Base-by-base conservation (phyloP, 208 protist genomes). In the Trichomonas vaginalis region DNA sequence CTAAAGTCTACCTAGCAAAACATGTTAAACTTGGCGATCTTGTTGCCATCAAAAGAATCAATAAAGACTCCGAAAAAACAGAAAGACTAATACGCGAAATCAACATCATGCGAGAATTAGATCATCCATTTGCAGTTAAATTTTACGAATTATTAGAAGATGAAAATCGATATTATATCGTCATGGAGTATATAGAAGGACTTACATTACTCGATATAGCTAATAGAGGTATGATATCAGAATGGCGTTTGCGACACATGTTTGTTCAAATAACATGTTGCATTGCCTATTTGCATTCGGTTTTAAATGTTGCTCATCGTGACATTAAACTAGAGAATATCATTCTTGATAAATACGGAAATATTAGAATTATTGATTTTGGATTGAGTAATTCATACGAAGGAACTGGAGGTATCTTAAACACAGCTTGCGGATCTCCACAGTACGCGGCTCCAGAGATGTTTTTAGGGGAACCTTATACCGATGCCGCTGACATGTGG, bases 111-210 rank as follows among this genome's bases (percentile, higher is more conserved):
- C 39, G 51, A 47, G 48, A 1, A 3, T 95, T 97, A 1, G 79
- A 95, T 8, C 96, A 97, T 87, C 96, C 96, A 4, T 97, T 97
- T 96, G 96, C 97, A 51, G 96, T 97, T 9, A 8, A 92, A 86
- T 96, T 96, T 27, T 96, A 96, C 27, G 95, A 96, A 42, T 87
- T 95, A 47, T 95, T 97, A 82, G 86, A 96, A 80, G 40, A 40
- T 48, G 40, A 95, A 42, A 70, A 61, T 32, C 8, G 6, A 2
- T 39, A 17, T 40, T 95, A 70, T 70, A 48, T 95, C 35, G 39
- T 95, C 9, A 95, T 95, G 88, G 48, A 95, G 70, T 79, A 79
- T 42, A 35, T 12, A 37, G 3, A 8, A 48, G 88, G 88, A 2
- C 27, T 40, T 32, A 95, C 40, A 70, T 70, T 40, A 9, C 39